Conservation (phyloP, 441 rosid species). For the Viola pubescens region DNA sequence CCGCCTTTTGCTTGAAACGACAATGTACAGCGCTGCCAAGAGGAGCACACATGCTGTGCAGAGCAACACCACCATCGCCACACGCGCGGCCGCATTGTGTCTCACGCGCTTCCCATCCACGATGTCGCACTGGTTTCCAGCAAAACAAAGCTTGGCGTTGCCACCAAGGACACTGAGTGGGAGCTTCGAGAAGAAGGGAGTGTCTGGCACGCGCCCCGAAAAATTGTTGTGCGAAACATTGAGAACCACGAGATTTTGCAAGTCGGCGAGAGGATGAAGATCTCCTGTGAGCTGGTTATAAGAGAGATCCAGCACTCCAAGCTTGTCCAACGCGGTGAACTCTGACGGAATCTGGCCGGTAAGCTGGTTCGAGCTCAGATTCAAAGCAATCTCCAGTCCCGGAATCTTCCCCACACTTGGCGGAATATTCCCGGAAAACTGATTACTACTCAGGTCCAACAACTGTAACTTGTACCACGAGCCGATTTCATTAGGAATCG, state of each 20-base stretch:
- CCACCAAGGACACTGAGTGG: conserved; percentile 65
- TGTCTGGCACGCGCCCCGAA: conserved; percentile 68
- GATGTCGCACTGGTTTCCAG: conserved; percentile 38
- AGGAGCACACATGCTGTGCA: conserved; percentile 62
- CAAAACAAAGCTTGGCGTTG: conserved; percentile 53
- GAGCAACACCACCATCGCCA: conserved; percentile 59
- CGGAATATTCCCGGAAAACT: conserved; percentile 47
- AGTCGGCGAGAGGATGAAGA: conserved; percentile 38
- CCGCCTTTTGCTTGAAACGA: conserved; percentile 37
- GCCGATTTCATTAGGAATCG: conserved; percentile 46
- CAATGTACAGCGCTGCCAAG: conserved; percentile 65
- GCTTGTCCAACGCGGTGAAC: conserved; percentile 51
- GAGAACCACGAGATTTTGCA: conserved; percentile 77
- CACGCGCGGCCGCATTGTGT: conserved; percentile 36
- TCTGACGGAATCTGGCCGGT: conserved; percentile 47
- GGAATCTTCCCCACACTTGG: conserved; percentile 54
- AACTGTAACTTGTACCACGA: conserved; percentile 58
- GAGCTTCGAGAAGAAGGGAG: conserved; percentile 67
- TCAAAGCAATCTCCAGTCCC: conserved; percentile 64
- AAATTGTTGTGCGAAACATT: conserved; percentile 74
- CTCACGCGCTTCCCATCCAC: conserved; percentile 9
- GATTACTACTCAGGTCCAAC: conserved; percentile 51
- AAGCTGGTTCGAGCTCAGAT: conserved; percentile 69
- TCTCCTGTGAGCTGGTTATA: conserved; percentile 56
- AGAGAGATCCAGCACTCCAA: conserved; percentile 59